Percentiles rank a stretch among this genome's conserved stretches.
Conservation (phyloP, 257 asterid species). For the Solanum corneliomulleri region DNA sequence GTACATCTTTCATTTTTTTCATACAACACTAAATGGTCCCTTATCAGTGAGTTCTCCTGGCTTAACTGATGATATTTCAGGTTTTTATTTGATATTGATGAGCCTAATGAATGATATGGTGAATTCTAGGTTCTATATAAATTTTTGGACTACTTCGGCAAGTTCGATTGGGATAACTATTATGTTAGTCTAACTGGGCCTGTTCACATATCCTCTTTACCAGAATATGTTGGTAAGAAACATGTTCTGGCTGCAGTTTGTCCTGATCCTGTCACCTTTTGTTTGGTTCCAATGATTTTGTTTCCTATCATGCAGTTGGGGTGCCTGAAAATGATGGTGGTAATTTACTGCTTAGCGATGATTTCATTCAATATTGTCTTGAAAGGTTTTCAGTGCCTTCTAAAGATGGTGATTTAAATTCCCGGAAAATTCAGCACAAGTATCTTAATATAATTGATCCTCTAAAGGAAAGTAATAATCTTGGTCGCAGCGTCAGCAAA, state of each 20-base stretch:
- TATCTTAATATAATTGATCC: constrained; percentile 81
- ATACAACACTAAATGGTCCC: constrained; percentile 61
- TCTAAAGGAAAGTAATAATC: constrained; percentile 56
- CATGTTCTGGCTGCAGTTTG: neutral
- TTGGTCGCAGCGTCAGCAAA: constrained; percentile 80
- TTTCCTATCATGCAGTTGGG: constrained; percentile 41
- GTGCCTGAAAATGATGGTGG: constrained; percentile 40
- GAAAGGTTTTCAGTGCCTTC: constrained; percentile 55
- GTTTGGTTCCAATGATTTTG: constrained; percentile 1
- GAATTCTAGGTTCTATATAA: constrained; percentile 61
- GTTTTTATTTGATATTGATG: constrained; percentile 1
- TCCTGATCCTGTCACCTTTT: neutral
- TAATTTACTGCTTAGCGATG: constrained; percentile 51
- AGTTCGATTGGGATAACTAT: constrained; percentile 79
- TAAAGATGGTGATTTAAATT: constrained; percentile 24
- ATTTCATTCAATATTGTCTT: constrained; percentile 43
- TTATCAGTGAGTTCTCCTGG: constrained; percentile 51
- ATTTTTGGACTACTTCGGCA: constrained; percentile 79
- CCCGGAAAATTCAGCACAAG: constrained; percentile 47
- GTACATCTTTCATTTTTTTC: constrained; percentile 76
- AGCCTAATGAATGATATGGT: constrained; percentile 5
- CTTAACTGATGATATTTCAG: neutral
- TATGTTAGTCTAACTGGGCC: constrained; percentile 69
- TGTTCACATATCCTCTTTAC: constrained; percentile 53
- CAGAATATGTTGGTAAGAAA: constrained; percentile 54